Evolutionary conservation across 1,284 basidiomycete genomes (phyloP).

Genomic region (Sanghuangporus baumii): DNA sequence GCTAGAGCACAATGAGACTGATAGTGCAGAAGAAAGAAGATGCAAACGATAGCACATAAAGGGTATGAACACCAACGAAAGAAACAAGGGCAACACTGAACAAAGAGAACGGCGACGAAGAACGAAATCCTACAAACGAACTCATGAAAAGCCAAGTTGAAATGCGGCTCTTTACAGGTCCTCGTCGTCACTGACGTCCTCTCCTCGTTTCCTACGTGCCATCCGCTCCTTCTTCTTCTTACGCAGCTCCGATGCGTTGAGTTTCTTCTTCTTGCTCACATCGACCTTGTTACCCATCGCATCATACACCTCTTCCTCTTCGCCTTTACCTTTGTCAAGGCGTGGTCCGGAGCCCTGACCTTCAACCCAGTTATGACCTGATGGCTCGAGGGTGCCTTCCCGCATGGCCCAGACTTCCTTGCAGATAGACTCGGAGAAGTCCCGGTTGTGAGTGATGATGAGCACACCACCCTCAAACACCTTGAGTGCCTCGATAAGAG

Average conservation of each 20-base stretch:
- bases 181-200: constrained; percentile 71
- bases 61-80: neutral
- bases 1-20: neutral
- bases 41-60: constrained; percentile 1
- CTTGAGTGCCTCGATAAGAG: constrained; percentile 94
- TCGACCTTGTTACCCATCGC: constrained; percentile 97
- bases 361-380: constrained; percentile 98
- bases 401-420: constrained; percentile 92
- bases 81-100: neutral
- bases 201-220: constrained; percentile 79
- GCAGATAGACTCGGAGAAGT: constrained; percentile 96
- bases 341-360: constrained; percentile 89
- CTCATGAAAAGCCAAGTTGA: neutral
- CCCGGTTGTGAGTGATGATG: constrained; percentile 94
- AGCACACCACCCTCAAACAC: constrained; percentile 96
- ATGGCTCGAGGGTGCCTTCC: constrained; percentile 87
- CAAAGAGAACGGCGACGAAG: neutral
- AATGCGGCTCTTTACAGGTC: constrained; percentile 9
- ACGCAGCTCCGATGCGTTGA: constrained; percentile 73
- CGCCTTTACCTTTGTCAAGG: constrained; percentile 85
- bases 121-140: neutral
- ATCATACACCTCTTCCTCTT: constrained; percentile 87
- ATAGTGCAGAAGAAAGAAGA: neutral
- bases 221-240: constrained; percentile 96
- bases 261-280: constrained; percentile 79